Evolutionary conservation across 345 rosid genomes (phyloP).

Genomic region (Iberis pinnata): DNA sequence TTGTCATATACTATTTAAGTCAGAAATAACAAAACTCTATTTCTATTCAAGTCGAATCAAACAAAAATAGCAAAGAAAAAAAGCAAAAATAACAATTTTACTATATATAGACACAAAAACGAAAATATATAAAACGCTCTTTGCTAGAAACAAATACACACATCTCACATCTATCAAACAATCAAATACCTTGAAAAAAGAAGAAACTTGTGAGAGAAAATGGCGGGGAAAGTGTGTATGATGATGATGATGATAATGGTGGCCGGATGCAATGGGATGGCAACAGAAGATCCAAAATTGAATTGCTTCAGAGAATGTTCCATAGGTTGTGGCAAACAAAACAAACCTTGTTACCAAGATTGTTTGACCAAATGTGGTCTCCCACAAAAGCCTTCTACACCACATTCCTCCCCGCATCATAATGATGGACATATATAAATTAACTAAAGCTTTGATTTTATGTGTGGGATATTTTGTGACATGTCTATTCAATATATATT

Average conservation of each 20-base stretch:
- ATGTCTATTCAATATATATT: too few species aligned
- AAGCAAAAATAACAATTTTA: not conserved
- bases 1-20: too few species aligned
- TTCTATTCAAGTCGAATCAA: not conserved
- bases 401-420: too few species aligned
- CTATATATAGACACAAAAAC: constrained; percentile 11
- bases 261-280: constrained; percentile 20
- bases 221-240: constrained; percentile 15
- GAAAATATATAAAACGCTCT: not conserved
- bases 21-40: too few species aligned
- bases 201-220: constrained; percentile 6
- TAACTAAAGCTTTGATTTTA: too few species aligned
- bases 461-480: too few species aligned
- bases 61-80: not conserved
- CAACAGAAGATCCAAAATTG: not conserved
- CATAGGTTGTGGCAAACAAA: constrained; percentile 21
- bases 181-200: not conserved
- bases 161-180: constrained; percentile 8
- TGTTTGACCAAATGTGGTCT: constrained; percentile 26
- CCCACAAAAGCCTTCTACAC: not conserved
- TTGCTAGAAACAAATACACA: not conserved
- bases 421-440: too few species aligned
- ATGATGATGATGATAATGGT: constrained; percentile 18
- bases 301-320: constrained; percentile 25
- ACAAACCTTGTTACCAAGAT: constrained; percentile 18